These are phyloP conservation scores for Phytopythium litorale DNA, from an alignment of 352 stramenopile genomes.

Conservation along the genomic window DNA sequence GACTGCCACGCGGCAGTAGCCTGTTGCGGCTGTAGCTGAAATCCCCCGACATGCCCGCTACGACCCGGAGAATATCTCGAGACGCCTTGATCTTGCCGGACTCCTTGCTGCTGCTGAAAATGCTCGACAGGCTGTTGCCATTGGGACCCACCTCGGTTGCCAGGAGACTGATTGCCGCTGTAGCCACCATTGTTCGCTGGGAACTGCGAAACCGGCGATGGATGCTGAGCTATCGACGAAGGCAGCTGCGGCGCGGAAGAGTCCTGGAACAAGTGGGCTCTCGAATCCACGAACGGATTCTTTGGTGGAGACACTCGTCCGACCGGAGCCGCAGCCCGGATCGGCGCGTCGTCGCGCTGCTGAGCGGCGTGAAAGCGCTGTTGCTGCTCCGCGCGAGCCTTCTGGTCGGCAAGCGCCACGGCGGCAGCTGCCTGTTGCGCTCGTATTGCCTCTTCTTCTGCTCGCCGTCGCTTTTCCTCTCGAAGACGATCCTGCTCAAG, in stretches of 20 bases:
- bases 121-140: background rate
- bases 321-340: background rate
- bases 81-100: background rate
- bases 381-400: slow-evolving; percentile 33
- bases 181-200: background rate
- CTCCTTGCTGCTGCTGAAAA: slow-evolving; percentile 1
- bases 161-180: slow-evolving; percentile 1
- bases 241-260: slow-evolving; percentile 9
- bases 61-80: background rate
- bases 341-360: background rate
- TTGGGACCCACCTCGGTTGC: background rate
- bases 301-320: slow-evolving; percentile 14
- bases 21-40: background rate
- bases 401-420: slow-evolving; percentile 28
- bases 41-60: background rate
- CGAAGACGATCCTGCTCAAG: slow-evolving; percentile 39
- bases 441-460: slow-evolving; percentile 36
- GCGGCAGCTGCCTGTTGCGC: slow-evolving; percentile 29
- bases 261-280: slow-evolving; percentile 52
- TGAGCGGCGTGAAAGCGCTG: slow-evolving; percentile 14
- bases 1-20: background rate
- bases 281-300: slow-evolving; percentile 49
- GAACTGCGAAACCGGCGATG: slow-evolving; percentile 1
- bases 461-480: slow-evolving; percentile 46
- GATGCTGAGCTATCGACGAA: background rate